Evolutionary conservation across 2,329 filamentous ascomycete genomes (phyloP).

Genomic region (Graphilbum sp.): DNA sequence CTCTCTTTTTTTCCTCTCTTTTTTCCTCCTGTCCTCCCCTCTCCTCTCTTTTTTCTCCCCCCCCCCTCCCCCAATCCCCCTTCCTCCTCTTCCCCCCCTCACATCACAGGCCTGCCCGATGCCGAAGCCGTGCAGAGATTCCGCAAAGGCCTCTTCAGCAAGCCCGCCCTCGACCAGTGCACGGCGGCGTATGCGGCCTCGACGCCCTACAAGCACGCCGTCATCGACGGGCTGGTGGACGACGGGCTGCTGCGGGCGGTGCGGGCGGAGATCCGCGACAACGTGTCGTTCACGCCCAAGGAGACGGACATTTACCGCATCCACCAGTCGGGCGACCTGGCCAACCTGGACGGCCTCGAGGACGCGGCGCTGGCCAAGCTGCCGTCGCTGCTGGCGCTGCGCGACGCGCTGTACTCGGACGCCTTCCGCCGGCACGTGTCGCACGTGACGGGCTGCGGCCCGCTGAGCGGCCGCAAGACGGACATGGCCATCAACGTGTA

Average conservation of each 20-base stretch:
- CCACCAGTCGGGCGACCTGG: slow-evolving; percentile 92
- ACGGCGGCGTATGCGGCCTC: slow-evolving; percentile 46
- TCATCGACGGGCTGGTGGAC: slow-evolving; percentile 69
- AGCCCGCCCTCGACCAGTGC: slow-evolving; percentile 39
- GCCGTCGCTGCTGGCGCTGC: slow-evolving; percentile 77
- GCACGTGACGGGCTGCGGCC: slow-evolving; percentile 68
- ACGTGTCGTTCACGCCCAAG: slow-evolving; percentile 92
- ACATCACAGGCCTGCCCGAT: slow-evolving; percentile 24
- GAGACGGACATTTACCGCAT: slow-evolving; percentile 99
- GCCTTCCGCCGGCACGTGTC: slow-evolving; percentile 82
- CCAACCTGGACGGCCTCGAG: slow-evolving; percentile 88
- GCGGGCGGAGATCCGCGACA: slow-evolving; percentile 72
- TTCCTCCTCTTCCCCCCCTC: neutral
- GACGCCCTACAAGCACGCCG: slow-evolving; percentile 74
- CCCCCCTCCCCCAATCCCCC: too few species aligned
- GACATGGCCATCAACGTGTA: slow-evolving; percentile 99
- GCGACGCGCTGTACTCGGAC: slow-evolving; percentile 85
- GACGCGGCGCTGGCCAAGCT: slow-evolving; percentile 71
- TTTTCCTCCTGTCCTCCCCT: too few species aligned
- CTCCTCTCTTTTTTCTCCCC: too few species aligned
- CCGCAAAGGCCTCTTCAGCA: slow-evolving; percentile 48
- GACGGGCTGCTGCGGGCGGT: slow-evolving; percentile 71
- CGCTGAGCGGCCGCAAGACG: slow-evolving; percentile 82
- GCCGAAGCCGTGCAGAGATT: slow-evolving; percentile 42
- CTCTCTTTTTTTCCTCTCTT: too few species aligned